Base-by-base conservation (phyloP, 2,329 filamentous ascomycete species). In the Colletotrichum viniferum region DNA sequence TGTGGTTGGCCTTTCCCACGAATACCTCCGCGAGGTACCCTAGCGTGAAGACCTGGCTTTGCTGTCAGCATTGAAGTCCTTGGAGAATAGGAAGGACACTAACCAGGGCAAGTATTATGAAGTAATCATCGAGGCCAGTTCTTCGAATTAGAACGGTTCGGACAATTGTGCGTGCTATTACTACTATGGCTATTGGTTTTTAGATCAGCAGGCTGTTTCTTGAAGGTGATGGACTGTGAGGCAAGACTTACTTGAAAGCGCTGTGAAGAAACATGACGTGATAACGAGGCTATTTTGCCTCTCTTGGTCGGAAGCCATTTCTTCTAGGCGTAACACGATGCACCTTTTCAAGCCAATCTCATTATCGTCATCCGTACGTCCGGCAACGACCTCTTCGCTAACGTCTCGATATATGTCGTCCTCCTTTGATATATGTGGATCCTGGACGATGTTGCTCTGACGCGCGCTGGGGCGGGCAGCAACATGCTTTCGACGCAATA, bases 21-120 rank as follows among this genome's bases (percentile, higher is more conserved):
- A 78, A 77, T 14, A 80, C 58, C n/a, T 79, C 78, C 4, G 68
- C 70, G 14, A 79, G 61, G 43, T 79, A 80, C 13, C 70, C 78
- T 32, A 78, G 26, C 5, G 56, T 48, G 26, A 74, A 73, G 7
- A 55, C 9, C 73, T 75, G 24, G 32, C 12, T 4, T 14, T 12
- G 26, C 48, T 26, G 55, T 72, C 21, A 52, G 48, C 24, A 52
- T 63, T n/a, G 43, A 16, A 32, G n/a, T 32, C 18, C 26, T 55
- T 6, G 34, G 32, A 16, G 32, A n/a, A 32, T 55, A 55, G 66
- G 16, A 21, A 52, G 43, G 12, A 10, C 10, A 21, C 43, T 21
- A 58, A 79, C 78, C 67, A 73, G 55, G n/a, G 76, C 78, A 21
- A 74, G 32, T 30, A 74, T 55, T 43, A 80, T 79, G 14, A 73